A percentile compares a stretch with the other conserved stretches of the same genome.
These are phyloP conservation scores for Urochloa ruziziensis DNA, from an alignment of 176 grass and related monocot species.

Conservation along the genomic window DNA sequence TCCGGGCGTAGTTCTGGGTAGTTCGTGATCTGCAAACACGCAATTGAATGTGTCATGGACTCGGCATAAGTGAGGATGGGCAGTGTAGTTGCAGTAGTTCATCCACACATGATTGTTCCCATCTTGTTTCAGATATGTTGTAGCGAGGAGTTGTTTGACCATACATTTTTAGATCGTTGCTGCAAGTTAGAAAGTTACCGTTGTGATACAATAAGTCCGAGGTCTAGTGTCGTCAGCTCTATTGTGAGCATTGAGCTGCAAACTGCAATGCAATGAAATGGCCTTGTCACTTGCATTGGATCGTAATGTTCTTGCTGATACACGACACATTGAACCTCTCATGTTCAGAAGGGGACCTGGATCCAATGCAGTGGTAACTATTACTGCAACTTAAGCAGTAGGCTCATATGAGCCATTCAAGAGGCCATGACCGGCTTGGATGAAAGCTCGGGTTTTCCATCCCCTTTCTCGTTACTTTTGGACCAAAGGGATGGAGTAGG, in stretches of 20 bases:
- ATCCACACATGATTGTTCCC: not conserved
- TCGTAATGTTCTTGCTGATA: not conserved
- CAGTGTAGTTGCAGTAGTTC: slow-evolving; percentile 16
- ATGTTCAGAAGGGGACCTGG: too few species aligned
- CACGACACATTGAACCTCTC: too few species aligned
- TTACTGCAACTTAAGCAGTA: too few species aligned
- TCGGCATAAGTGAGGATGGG: slow-evolving; percentile 17
- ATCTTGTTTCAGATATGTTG: not conserved
- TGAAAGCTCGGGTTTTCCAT: too few species aligned
- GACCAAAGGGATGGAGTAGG: too few species aligned
- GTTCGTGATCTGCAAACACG: slow-evolving; percentile 54
- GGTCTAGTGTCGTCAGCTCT: not conserved
- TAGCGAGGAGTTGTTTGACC: not conserved
- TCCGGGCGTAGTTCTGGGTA: not conserved
- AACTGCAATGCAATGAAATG: not conserved
- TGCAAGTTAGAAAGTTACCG: slow-evolving; percentile 3
- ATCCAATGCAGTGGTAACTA: too few species aligned
- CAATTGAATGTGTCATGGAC: slow-evolving; percentile 41
- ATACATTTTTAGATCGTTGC: not conserved
- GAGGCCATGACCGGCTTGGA: too few species aligned
- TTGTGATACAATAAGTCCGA: slow-evolving; percentile 13
- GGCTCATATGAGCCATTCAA: too few species aligned
- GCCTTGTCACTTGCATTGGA: not conserved
- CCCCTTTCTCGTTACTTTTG: too few species aligned
- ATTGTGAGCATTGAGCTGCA: not conserved